phyloP scores from a whole-genome alignment of 2,329 filamentous ascomycete genomes.

The Fusarium abutilonis region DNA sequence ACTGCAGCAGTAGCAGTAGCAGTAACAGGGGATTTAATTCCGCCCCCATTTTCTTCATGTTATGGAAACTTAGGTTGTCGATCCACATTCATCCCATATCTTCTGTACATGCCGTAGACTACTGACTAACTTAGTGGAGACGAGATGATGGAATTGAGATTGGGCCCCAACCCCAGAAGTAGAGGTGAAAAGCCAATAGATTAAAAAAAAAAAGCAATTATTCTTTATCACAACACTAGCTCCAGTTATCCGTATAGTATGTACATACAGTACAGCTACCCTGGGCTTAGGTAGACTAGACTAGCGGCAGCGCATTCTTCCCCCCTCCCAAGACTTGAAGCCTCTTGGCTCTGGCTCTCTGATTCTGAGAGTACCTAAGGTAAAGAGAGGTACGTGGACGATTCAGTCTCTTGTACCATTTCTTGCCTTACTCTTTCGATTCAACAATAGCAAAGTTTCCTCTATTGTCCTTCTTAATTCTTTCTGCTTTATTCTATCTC shows the following conservation, averaged over 20 bases:
- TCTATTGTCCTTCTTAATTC: slow-evolving; percentile 14
- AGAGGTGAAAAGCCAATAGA: not conserved
- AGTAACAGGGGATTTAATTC: slow-evolving; percentile 9
- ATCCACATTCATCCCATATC: slow-evolving; percentile 34
- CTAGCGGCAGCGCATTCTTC: slow-evolving; percentile 6
- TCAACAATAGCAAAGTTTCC: slow-evolving; percentile 12
- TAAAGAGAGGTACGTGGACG: slow-evolving; percentile 1
- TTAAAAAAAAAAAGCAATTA: slow-evolving; percentile 31
- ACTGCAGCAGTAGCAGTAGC: not conserved
- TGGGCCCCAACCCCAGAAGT: slow-evolving; percentile 25
- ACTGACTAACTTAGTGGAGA: slow-evolving; percentile 6
- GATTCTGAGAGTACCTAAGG: slow-evolving; percentile 11
- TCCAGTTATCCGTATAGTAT: not conserved
- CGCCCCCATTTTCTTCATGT: slow-evolving; percentile 8
- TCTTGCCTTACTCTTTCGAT: slow-evolving; percentile 14
- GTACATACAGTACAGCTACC: not conserved
- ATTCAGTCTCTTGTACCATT: slow-evolving; percentile 3
- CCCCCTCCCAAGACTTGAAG: slow-evolving; percentile 11
- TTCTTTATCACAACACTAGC: slow-evolving; percentile 4
- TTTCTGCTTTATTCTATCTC: not conserved
- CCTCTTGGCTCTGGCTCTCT: slow-evolving; percentile 5
- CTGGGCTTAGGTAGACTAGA: not conserved
- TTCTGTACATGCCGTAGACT: slow-evolving; percentile 15
- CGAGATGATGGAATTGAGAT: slow-evolving; percentile 23
- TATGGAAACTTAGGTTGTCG: slow-evolving; percentile 5